phyloP scores from a whole-genome alignment of 1,284 basidiomycete species.

The Boletus holoroseus region DNA sequence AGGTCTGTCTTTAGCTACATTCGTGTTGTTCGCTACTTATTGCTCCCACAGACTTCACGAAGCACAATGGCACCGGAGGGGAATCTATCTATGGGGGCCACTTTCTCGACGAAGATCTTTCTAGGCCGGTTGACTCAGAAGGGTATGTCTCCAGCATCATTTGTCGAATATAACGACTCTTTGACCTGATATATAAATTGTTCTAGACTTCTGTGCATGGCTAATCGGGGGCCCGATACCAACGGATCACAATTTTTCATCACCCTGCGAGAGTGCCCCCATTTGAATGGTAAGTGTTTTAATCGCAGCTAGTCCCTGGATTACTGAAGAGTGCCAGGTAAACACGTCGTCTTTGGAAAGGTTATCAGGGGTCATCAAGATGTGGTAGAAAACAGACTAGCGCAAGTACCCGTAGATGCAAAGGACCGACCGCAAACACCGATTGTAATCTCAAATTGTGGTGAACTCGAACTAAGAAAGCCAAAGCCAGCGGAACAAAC shows the following conservation, averaged over 20 bases:
- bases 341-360: slow-evolving; percentile 74
- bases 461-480: slow-evolving; percentile 74
- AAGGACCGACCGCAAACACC: slow-evolving; percentile 67
- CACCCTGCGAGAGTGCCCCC: slow-evolving; percentile 66
- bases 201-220: slow-evolving; percentile 71
- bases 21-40: slow-evolving; percentile 2
- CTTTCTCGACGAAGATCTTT: slow-evolving; percentile 75
- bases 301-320: neutral
- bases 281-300: slow-evolving; percentile 51
- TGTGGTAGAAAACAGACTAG: slow-evolving; percentile 51
- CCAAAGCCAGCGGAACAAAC: slow-evolving; percentile 11
- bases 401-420: slow-evolving; percentile 55
- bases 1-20: slow-evolving; percentile 36
- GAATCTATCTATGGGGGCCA: slow-evolving; percentile 75
- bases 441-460: slow-evolving; percentile 75
- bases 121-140: slow-evolving; percentile 57
- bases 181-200: neutral
- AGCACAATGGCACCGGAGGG: slow-evolving; percentile 77
- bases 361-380: slow-evolving; percentile 61
- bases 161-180: neutral
- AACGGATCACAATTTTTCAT: slow-evolving; percentile 84
- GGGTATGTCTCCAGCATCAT: slow-evolving; percentile 36
- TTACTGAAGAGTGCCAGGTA: slow-evolving; percentile 41
- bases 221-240: slow-evolving; percentile 75
- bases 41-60: slow-evolving; percentile 57